Evolutionary conservation across 2,329 filamentous ascomycete genomes (phyloP), one percentile per base, ranked within the genome.

Genomic region (Didymellaceae sp.): DNA sequence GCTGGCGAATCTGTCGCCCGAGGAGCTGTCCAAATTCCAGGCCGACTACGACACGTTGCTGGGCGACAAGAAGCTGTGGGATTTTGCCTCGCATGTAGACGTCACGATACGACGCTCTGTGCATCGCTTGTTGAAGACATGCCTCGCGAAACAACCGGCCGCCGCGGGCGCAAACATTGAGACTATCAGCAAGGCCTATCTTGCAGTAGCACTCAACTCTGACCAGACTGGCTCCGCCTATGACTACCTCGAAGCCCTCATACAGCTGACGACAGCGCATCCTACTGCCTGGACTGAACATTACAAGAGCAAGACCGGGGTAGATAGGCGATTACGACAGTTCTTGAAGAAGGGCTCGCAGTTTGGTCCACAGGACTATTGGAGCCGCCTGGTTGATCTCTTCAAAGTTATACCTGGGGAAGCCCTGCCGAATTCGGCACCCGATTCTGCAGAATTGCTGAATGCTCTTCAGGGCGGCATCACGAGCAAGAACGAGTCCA

Each of bases 261-360:
- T 84, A 8, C 77, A 79, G 9, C 74, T 97, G 45, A 93, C 91
- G 0, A 74, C 77, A 22, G 70, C 71, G 10, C 81, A 86, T 39
- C 86, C 90, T 1, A 80, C 85, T 13, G 78, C 92, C 8, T 99
- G 94, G 94, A 87, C 85, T 1, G 78, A 79, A 5, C 77, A 83
- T 45, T 86, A 86, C 68, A 78, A 74, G 21, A 81, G 78, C 37
- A 86, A 86, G 67, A 82, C 80, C 22, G 67, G 80, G 6, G 82
- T 72, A 51, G 80, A 74, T 53, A 83, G 78, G 52, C 75, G 87
- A 17, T 73, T 99, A 4, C 82, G 83, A 40, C 78, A 85, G 7
- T 94, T 95, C 60, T 77, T 97, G 6, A 86, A 89, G 55, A 89
- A 86, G 62, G 93, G 94, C 2, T 96, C 93, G 0, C 90, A 97